Evolutionary conservation across 371 early-diverging fungal genomes (phyloP), one percentile per base, ranked within the genome.

Genomic region (Choanephora cucurbitarum): DNA sequence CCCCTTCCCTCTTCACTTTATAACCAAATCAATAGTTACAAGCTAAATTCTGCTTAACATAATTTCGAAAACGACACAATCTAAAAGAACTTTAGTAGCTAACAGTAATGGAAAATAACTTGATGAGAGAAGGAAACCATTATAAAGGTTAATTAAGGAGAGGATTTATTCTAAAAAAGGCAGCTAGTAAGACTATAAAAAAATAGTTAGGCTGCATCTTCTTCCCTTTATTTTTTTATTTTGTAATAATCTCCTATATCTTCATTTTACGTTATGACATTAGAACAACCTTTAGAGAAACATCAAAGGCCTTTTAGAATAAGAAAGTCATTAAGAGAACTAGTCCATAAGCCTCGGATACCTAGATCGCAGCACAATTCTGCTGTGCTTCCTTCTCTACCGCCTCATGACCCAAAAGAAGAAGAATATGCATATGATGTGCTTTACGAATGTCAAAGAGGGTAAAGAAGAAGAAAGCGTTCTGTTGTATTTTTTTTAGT

Each of bases 401-500:
- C 77, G 1, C 39, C 52, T 40, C 57, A 64, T 21, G 66, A 70
- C 34, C 21, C 21, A 13, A 44, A 59, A n/a, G 42, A 43, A 24
- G 68, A 71, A 50, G 70, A 72, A 49, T 71, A 73, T 48, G 69
- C 58, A 13, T 79, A 75, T 54, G 82, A 81, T 55, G 60, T 81
- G 14, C 34, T 81, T 17, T 79, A 74, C 48, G 79, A 81, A 52
- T 75, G 78, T 51, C 79, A 81, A 67, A 65, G 82, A 70, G 82
- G 82, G 82, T 77, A 74, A 49, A n/a, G n/a, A n/a, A n/a, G n/a
- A n/a, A n/a, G n/a, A n/a, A n/a, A n/a, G n/a, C 50, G 7, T 18
- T 17, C 22, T 49, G 44, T 32, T 44, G n/a, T 44, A 17, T 22
- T 44, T 41, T 56, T 22, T 49, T 22, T 23, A 14, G 40, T 50